A percentile compares a stretch with the other conserved stretches of the same genome.
Evolutionary conservation across 164 flowering plant genomes (phyloP).

Genomic region (Umbellularia californica): DNA sequence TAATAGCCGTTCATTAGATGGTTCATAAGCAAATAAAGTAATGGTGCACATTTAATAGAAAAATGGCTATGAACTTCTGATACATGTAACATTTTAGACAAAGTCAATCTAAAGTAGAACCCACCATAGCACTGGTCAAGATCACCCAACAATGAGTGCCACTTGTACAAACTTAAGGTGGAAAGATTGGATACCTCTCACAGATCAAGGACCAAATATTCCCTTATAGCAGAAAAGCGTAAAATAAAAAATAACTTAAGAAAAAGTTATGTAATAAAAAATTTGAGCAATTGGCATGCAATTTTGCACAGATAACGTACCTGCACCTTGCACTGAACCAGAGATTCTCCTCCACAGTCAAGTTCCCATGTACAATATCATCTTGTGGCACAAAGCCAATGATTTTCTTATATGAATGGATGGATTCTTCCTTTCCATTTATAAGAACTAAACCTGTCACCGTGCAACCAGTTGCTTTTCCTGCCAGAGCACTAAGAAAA

Average conservation of each 20-base stretch:
- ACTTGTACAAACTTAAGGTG: too few relatives aligned
- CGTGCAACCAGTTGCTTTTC: conserved; percentile 70
- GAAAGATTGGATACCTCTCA: too few relatives aligned
- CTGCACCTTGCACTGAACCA: conserved; percentile 97
- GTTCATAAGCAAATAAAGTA: not conserved
- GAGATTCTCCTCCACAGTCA: conserved; percentile 96
- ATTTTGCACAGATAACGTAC: conserved; percentile 28
- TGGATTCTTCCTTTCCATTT: conserved; percentile 74
- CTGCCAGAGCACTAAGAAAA: conserved; percentile 91
- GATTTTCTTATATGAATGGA: conserved; percentile 81
- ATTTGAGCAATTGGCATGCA: not conserved
- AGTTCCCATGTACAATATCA: conserved; percentile 97
- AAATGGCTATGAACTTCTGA: too few relatives aligned
- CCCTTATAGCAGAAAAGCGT: not conserved
- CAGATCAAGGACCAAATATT: too few relatives aligned
- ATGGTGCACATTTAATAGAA: not conserved
- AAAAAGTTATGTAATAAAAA: not conserved
- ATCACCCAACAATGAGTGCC: too few relatives aligned
- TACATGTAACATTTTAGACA: too few relatives aligned
- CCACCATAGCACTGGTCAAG: too few relatives aligned
- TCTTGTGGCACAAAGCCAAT: conserved; percentile 99
- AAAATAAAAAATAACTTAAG: not conserved
- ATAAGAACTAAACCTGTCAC: conserved; percentile 67
- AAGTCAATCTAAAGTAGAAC: too few relatives aligned
- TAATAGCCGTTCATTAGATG: not conserved